These are phyloP conservation scores for Mortierella sp. DNA, from an alignment of 371 early-diverging fungal genomes.

Conservation along the genomic window DNA sequence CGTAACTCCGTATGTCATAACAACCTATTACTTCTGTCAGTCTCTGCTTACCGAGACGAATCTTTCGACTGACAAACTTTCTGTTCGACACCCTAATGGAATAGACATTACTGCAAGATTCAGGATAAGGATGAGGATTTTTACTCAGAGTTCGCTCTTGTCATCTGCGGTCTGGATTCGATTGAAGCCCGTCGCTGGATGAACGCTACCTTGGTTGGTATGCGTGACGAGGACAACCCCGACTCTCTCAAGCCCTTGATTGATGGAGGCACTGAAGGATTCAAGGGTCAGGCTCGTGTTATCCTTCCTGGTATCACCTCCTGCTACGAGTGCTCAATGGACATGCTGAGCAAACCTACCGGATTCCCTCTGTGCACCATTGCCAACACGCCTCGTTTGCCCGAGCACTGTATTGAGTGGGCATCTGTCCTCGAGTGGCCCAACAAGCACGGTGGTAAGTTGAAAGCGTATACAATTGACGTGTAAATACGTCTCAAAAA, in stretches of 20 bases:
- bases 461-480: slow-evolving; percentile 18
- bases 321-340: slow-evolving; percentile 90
- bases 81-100: not conserved
- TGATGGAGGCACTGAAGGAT: slow-evolving; percentile 98
- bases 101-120: slow-evolving; percentile 86
- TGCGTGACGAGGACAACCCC: slow-evolving; percentile 81
- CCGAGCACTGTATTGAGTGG: slow-evolving; percentile 93
- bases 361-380: slow-evolving; percentile 82
- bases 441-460: slow-evolving; percentile 74
- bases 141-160: slow-evolving; percentile 88
- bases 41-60: not conserved
- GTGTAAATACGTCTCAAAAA: not conserved
- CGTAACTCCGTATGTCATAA: slow-evolving; percentile 82
- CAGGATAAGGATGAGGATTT: slow-evolving; percentile 96
- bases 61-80: not conserved
- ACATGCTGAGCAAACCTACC: slow-evolving; percentile 76
- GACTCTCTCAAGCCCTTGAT: slow-evolving; percentile 88
- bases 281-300: slow-evolving; percentile 95
- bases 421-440: slow-evolving; percentile 95
- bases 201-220: slow-evolving; percentile 87
- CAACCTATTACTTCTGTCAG: not conserved
- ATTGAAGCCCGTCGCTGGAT: slow-evolving; percentile 98
- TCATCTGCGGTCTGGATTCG: slow-evolving; percentile 96
- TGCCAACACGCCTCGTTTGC: slow-evolving; percentile 88
- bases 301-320: slow-evolving; percentile 87